Evolutionary conservation across 805 yeast species (phyloP).

Genomic region (Wickerhamomyces alni): DNA sequence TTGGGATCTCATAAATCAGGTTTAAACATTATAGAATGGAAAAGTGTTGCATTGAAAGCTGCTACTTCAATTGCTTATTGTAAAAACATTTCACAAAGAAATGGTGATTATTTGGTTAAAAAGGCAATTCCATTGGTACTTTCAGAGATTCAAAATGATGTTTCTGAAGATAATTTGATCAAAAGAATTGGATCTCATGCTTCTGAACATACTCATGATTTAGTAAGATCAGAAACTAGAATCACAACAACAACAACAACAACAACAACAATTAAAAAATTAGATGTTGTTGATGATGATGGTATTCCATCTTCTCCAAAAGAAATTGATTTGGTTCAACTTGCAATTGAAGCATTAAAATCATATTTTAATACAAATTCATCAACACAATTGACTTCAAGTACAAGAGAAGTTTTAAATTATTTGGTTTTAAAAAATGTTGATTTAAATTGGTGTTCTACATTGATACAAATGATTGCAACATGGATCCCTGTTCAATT

Average conservation of each 20-base stretch:
- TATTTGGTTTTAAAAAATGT: conserved; percentile 33
- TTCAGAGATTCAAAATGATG: conserved; percentile 11
- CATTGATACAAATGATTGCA: conserved; percentile 58
- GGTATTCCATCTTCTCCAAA: conserved; percentile 6
- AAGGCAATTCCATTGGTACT: conserved; percentile 15
- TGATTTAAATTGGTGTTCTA: conserved; percentile 43
- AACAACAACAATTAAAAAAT: too few species aligned
- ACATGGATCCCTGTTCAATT: conserved; percentile 78
- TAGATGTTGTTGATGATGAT: conserved; percentile 1
- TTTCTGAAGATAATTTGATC: conserved; percentile 21
- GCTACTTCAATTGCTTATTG: conserved; percentile 30
- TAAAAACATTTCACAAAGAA: conserved; percentile 18
- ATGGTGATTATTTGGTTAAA: conserved; percentile 9
- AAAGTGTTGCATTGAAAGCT: conserved; percentile 38
- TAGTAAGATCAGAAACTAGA: conserved; percentile 18
- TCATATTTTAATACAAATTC: conserved; percentile 60
- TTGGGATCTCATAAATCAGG: conserved; percentile 8
- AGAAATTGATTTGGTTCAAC: conserved; percentile 22
- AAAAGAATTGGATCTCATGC: conserved; percentile 13
- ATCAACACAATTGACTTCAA: conserved; percentile 50
- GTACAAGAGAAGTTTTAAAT: conserved; percentile 47
- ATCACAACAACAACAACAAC: conserved; percentile 6
- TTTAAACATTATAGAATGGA: conserved; percentile 31
- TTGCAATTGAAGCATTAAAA: conserved; percentile 39
- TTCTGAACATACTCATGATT: conserved; percentile 16